Conservation (phyloP, 176 grass and related monocot genomes). For the Neostapfia colusana region DNA sequence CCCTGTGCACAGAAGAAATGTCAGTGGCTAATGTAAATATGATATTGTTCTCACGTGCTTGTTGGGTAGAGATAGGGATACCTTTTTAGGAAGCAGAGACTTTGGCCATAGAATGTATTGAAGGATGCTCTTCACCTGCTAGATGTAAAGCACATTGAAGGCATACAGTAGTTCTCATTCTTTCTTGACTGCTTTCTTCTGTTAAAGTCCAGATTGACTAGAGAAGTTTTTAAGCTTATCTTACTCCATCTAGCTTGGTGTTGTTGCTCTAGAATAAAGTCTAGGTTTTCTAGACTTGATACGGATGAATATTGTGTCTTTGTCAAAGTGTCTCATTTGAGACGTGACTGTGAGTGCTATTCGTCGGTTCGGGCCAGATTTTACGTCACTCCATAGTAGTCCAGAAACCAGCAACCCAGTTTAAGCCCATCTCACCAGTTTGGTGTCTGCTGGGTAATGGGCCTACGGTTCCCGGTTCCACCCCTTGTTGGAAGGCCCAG, state of each 20-base stretch:
- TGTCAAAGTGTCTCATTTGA: background rate
- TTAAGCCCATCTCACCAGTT: background rate
- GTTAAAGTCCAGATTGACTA: background rate
- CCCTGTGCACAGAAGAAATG: constrained; percentile 1
- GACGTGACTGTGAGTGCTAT: background rate
- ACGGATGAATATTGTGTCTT: background rate
- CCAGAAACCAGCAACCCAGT: background rate
- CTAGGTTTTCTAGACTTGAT: background rate
- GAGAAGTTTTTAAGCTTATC: background rate
- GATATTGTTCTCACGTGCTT: background rate
- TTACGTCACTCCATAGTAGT: background rate
- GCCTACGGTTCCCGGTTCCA: background rate
- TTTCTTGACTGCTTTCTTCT: background rate
- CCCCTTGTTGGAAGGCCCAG: background rate
- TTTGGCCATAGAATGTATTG: background rate
- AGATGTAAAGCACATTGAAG: constrained; percentile 4
- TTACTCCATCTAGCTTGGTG: background rate
- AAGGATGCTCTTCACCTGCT: background rate
- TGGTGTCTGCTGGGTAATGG: background rate
- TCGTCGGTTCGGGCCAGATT: background rate
- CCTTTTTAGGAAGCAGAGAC: background rate
- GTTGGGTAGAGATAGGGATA: background rate
- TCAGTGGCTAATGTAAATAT: constrained; percentile 16
- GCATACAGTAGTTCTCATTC: background rate
- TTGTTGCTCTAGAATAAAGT: background rate